phyloP scores from a whole-genome alignment of 2,329 filamentous ascomycete genomes.

The Diaporthe velutina region DNA sequence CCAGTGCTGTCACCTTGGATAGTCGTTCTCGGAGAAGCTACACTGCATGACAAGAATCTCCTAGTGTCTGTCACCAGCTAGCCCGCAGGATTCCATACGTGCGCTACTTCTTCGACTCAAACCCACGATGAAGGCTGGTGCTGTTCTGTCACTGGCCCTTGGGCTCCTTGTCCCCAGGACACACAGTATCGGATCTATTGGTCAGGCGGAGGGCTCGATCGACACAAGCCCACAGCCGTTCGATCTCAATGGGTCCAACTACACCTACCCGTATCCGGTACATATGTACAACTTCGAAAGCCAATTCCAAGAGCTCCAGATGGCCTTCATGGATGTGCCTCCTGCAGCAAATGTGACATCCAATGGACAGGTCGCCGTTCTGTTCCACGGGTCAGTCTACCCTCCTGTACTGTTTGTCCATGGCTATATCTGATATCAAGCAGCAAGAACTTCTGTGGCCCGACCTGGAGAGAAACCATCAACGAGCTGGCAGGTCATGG shows the following conservation, averaged over 20 bases:
- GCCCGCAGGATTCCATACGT: background rate
- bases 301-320: constrained; percentile 25
- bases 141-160: background rate
- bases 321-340: constrained; percentile 23
- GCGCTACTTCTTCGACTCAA: background rate
- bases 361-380: constrained; percentile 19
- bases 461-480: constrained; percentile 21
- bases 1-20: background rate
- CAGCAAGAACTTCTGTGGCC: constrained; percentile 30
- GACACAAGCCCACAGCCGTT: constrained; percentile 26
- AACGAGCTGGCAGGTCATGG: constrained; percentile 16
- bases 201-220: constrained; percentile 15
- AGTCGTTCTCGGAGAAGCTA: background rate
- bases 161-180: constrained; percentile 2
- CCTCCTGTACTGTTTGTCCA: background rate
- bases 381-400: constrained; percentile 11
- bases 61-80: background rate
- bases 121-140: background rate
- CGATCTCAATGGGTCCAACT: constrained; percentile 25
- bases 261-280: constrained; percentile 20
- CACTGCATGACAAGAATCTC: background rate
- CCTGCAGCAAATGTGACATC: constrained; percentile 5
- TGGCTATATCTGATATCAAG: background rate
- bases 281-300: constrained; percentile 24
- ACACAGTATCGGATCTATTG: background rate